Evolutionary conservation across 306 rosid species (phyloP).

Genomic region (Trifolium pratense): DNA sequence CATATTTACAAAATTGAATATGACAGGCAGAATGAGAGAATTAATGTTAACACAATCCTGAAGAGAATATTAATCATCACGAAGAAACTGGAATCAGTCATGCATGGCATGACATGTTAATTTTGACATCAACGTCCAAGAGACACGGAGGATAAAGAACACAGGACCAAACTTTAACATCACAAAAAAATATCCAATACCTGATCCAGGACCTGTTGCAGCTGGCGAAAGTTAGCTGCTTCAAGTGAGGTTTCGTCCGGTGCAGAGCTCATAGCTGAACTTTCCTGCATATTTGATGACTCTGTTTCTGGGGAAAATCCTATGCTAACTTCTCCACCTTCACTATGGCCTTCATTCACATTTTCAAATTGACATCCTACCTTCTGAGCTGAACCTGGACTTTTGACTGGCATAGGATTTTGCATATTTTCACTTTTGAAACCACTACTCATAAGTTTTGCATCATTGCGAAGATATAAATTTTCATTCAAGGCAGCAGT

Average conservation of each 20-base stretch:
- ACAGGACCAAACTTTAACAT: conserved; percentile 15
- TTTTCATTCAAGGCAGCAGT: conserved; percentile 48
- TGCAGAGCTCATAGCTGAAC: conserved; percentile 62
- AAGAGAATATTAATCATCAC: conserved; percentile 6
- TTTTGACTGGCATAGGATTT: conserved; percentile 40
- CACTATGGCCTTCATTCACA: conserved; percentile 68
- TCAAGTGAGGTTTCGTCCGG: conserved; percentile 57
- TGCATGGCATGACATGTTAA: conserved; percentile 22
- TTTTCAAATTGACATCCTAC: conserved; percentile 57
- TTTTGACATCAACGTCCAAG: conserved; percentile 34
- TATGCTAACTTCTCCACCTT: conserved; percentile 58
- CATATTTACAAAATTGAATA: conserved; percentile 27
- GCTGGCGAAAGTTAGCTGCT: conserved; percentile 71
- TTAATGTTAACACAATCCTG: conserved; percentile 4
- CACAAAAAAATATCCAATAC: conserved; percentile 45
- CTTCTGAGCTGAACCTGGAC: conserved; percentile 53
- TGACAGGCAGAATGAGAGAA: conserved; percentile 22
- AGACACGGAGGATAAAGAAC: not conserved
- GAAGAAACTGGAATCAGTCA: conserved; percentile 28
- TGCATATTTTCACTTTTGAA: conserved; percentile 48
- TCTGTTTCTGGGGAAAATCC: conserved; percentile 64
- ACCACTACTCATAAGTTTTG: conserved; percentile 39
- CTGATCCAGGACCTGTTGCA: conserved; percentile 78
- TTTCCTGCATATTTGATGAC: conserved; percentile 65
- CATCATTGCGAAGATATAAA: conserved; percentile 39